phyloP scores from a whole-genome alignment of 2,329 filamentous ascomycete genomes.

The Alternaria longipes region DNA sequence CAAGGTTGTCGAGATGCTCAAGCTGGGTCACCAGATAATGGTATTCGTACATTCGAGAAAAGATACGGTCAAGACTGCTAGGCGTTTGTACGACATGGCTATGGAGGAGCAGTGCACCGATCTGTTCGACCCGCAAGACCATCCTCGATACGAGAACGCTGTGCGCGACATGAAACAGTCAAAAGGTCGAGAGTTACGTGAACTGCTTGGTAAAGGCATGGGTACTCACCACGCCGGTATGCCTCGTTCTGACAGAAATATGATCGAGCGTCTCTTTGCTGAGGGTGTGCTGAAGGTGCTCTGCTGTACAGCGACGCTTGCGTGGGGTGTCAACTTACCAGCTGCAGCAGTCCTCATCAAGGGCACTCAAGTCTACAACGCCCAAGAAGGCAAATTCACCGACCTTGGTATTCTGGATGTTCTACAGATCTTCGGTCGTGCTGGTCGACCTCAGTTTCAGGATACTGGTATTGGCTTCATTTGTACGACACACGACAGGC shows the following conservation, averaged over 20 bases:
- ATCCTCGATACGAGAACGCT: constrained; percentile 82
- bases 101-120: constrained; percentile 80
- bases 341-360: constrained; percentile 98
- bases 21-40: constrained; percentile 95
- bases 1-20: constrained; percentile 93
- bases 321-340: constrained; percentile 98
- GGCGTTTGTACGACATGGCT: constrained; percentile 86
- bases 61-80: constrained; percentile 89
- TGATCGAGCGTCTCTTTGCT: constrained; percentile 92
- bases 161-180: constrained; percentile 85
- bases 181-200: constrained; percentile 85
- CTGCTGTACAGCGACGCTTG: constrained; percentile 96
- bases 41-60: constrained; percentile 98
- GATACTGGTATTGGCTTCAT: constrained; percentile 99
- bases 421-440: constrained; percentile 97
- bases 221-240: constrained; percentile 98
- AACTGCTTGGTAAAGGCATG: constrained; percentile 88
- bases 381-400: constrained; percentile 95
- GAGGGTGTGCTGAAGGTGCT: constrained; percentile 96
- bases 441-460: constrained; percentile 95
- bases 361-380: constrained; percentile 95
- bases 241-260: constrained; percentile 89
- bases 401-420: constrained; percentile 97
- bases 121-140: constrained; percentile 81
- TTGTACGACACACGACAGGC: constrained; percentile 92